Conservation (phyloP, 805 yeast genomes). For the Komagataella pastoris region DNA sequence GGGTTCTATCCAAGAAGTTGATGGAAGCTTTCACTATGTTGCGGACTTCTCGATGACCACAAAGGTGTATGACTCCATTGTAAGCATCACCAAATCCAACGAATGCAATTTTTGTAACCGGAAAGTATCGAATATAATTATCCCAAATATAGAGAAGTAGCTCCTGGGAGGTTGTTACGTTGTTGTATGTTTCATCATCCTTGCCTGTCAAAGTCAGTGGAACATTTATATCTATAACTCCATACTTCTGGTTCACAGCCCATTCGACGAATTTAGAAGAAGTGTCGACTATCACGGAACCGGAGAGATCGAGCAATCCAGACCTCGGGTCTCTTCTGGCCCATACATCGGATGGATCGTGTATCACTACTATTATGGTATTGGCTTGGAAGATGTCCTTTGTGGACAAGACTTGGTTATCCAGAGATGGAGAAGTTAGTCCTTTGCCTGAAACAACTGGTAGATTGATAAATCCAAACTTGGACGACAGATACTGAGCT, state of each 20-base stretch:
- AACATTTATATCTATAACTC: slow-evolving; percentile 73
- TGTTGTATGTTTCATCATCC: slow-evolving; percentile 42
- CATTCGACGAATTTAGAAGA: slow-evolving; percentile 59
- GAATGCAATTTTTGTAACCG: slow-evolving; percentile 55
- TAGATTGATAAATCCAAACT: slow-evolving; percentile 46
- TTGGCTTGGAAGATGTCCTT: slow-evolving; percentile 51
- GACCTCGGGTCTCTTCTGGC: slow-evolving; percentile 69
- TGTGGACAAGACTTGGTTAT: slow-evolving; percentile 58
- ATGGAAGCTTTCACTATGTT: slow-evolving; percentile 57
- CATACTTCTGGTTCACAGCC: slow-evolving; percentile 45
- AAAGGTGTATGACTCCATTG: slow-evolving; percentile 72
- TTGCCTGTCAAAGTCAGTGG: slow-evolving; percentile 40
- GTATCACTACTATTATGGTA: slow-evolving; percentile 60
- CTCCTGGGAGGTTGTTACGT: slow-evolving; percentile 63
- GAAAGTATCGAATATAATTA: slow-evolving; percentile 67
- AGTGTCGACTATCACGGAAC: slow-evolving; percentile 67
- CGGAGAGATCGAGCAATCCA: slow-evolving; percentile 63
- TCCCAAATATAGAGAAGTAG: slow-evolving; percentile 78
- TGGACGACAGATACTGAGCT: slow-evolving; percentile 37
- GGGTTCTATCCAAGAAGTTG: slow-evolving; percentile 53
- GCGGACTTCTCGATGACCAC: slow-evolving; percentile 68
- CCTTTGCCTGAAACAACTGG: slow-evolving; percentile 39
- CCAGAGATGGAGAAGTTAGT: slow-evolving; percentile 35
- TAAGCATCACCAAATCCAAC: slow-evolving; percentile 87
- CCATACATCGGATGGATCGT: slow-evolving; percentile 91